These are phyloP conservation scores for Venturia asperata DNA, from an alignment of 2,329 filamentous ascomycete species.

Conservation along the genomic window DNA sequence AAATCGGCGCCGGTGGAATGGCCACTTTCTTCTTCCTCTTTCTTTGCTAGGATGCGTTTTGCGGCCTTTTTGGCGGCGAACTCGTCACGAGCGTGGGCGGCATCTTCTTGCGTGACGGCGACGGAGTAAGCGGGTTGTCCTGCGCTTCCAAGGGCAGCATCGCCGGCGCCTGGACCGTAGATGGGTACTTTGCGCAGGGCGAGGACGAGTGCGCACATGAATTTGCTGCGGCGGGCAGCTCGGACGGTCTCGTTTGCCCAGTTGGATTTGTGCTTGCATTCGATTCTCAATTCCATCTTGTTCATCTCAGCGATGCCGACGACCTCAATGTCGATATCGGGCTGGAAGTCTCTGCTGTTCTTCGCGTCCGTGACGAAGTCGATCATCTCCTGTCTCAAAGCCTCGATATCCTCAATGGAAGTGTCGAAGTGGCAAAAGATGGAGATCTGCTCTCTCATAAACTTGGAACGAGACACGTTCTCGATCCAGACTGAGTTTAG, in stretches of 20 bases:
- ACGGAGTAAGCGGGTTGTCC: constrained; percentile 80
- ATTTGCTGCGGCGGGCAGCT: constrained; percentile 78
- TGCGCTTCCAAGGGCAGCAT: constrained; percentile 51
- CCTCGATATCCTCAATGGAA: constrained; percentile 79
- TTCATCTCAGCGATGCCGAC: constrained; percentile 75
- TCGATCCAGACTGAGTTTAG: constrained; percentile 93
- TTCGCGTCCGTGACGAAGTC: constrained; percentile 75
- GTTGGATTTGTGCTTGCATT: constrained; percentile 74
- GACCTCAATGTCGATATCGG: constrained; percentile 72
- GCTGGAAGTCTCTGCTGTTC: constrained; percentile 85
- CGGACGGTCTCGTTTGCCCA: constrained; percentile 68
- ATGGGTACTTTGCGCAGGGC: constrained; percentile 85
- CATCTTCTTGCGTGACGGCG: constrained; percentile 61
- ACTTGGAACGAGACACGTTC: constrained; percentile 82
- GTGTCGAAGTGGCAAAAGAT: constrained; percentile 82
- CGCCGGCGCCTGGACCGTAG: constrained; percentile 67
- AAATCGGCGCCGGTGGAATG: constrained; percentile 30
- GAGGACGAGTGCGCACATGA: constrained; percentile 86
- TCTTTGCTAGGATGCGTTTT: constrained; percentile 55
- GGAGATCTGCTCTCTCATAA: constrained; percentile 80
- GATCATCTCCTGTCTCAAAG: constrained; percentile 77
- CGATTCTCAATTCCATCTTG: constrained; percentile 75
- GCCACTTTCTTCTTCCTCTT: constrained; percentile 25
- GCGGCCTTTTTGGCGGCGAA: constrained; percentile 49
- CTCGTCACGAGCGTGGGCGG: constrained; percentile 53